Evolutionary conservation across 1,284 basidiomycete species (phyloP), one percentile per base, ranked within the genome.

Genomic region (Peniophora sp.): DNA sequence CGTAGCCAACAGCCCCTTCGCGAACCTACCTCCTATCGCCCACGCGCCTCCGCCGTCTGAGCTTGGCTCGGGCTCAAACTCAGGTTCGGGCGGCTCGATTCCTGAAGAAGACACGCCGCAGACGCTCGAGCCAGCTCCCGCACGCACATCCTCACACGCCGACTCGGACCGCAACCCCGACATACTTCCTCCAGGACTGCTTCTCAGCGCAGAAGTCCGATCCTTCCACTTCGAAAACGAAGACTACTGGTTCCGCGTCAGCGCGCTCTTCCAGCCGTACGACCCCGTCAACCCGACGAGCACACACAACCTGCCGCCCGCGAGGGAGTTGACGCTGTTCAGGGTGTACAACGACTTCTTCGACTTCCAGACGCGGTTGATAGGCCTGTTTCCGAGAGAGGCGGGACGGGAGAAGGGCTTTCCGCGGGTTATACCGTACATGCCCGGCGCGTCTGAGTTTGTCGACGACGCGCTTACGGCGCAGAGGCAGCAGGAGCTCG

Each of bases 341-440:
- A 83, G 97, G 48, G 83, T 92, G 15, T 99, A 99, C 73, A 91
- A 97, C 62, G 95, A 99, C 67, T 99, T 99, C 68, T 97, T 96
- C 72, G 92, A 96, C 61, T 98, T 98, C 67, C 97, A 99, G 63
- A 88, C 97, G 50, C 75, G 81, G 9, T 78, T 99, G 35, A 79
- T 97, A 53, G 81, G 93, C 49, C 75, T 79, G 0, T 97, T 96
- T 68, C 93, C 93, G 3, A 75, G 79, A 48, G 95, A 98, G 69
- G 95, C 92, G 15, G 95, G 95, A 8, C 78, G 88, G 8, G 71
- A 82, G 37, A 69, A 78, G 12, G 72, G 73, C 20, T 70, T 78
- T 51, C 75, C 78, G 23, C 79, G 95, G 35, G 88, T 96, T 52
- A 72, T 99, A 41, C 96, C 95, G 0, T 97, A 83, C 68, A 97